phyloP scores from a whole-genome alignment of 345 rosid species.

The Euphorbia pulcherrima region DNA sequence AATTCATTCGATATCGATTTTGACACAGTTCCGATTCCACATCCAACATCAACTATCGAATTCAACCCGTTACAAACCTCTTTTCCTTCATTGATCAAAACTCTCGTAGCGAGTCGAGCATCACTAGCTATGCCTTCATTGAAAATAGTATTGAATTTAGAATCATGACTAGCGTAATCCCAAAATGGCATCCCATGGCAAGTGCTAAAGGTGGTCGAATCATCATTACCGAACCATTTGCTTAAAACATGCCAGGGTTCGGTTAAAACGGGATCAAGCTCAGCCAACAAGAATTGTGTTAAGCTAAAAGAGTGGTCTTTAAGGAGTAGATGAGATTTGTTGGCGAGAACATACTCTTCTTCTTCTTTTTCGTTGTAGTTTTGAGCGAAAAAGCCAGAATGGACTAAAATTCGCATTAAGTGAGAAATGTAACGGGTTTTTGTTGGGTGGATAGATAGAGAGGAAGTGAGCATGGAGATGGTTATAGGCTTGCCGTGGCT shows the following conservation, averaged over 20 bases:
- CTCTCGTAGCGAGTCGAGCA: constrained; percentile 2
- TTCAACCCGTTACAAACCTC: constrained; percentile 22
- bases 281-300: too few species aligned
- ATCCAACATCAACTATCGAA: constrained; percentile 36
- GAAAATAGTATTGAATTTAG: neutral
- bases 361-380: neutral
- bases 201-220: too few species aligned
- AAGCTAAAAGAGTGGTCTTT: neutral
- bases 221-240: too few species aligned
- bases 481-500: constrained; percentile 38
- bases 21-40: constrained; percentile 27
- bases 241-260: too few species aligned
- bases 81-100: constrained; percentile 11
- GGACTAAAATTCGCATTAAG: constrained; percentile 34
- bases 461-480: constrained; percentile 15
- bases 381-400: constrained; percentile 10
- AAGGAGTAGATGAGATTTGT: neutral
- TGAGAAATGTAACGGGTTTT: constrained; percentile 22
- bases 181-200: neutral
- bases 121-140: constrained; percentile 7
- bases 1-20: constrained; percentile 21
- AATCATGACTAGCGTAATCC: neutral
- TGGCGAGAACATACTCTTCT: constrained; percentile 1
- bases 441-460: constrained; percentile 19
- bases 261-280: too few species aligned